Evolutionary conservation across 2,329 filamentous ascomycete genomes (phyloP), one percentile per base, ranked within the genome.

Genomic region (Scleromitrula shiraiana): DNA sequence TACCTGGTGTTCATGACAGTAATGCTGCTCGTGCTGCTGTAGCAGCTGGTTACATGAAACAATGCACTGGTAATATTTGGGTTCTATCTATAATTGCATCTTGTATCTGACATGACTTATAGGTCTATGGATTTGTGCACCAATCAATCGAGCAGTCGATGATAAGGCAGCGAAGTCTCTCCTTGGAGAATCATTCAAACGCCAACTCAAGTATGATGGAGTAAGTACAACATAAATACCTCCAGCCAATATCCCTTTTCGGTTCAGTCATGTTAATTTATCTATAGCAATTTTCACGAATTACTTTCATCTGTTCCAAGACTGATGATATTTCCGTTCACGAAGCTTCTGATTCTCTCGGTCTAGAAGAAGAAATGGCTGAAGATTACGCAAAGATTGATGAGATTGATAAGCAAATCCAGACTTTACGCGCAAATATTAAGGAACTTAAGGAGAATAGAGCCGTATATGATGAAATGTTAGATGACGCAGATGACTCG

Each of bases 111-210:
- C 19, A 9, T 23, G 17, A 22, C 23, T 12, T 14, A 20, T 46
- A 70, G 73, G 43, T 2, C 59, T 82, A 0, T 83, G 76, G 76
- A 75, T 82, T 42, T 73, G 81, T n/a, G 76, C 78, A 1, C 76
- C 77, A 0, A 82, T 83, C 49, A 76, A 68, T 30, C 67, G 79
- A 10, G 76, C 76, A 1, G 76, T 83, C 1, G 75, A 81, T 51
- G 75, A 80, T 53, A 78, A 79, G 56, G 70, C 73, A 2, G 77
- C 78, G 0, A 75, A 76, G 49, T 70, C 67, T 0, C 64, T 83
- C 1, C 64, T 82, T 7, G 77, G 76, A 0, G 68, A 77, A 15
- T 69, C 70, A 0, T 80, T 80, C 64, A 77, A 74, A 56, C 67
- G 73, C 0, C 79, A 82, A 54, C 64, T 83, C 3, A 75, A 79